A percentile compares a stretch with the other conserved stretches of the same genome.
phyloP scores from a whole-genome alignment of 2,329 filamentous ascomycete genomes.

The Trichoderma polysporum region DNA sequence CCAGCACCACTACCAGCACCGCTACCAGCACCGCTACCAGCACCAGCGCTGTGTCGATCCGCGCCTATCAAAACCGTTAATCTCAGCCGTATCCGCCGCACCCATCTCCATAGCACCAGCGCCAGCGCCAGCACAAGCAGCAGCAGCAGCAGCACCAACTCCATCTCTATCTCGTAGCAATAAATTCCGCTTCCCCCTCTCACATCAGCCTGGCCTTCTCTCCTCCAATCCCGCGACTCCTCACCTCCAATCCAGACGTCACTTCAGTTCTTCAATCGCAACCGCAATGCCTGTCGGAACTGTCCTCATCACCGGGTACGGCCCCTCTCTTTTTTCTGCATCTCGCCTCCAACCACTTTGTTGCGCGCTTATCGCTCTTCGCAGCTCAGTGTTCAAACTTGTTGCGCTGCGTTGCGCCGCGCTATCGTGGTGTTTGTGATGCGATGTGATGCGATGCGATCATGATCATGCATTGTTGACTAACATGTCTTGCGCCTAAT shows the following conservation, averaged over 20 bases:
- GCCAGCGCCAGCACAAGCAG: neutral
- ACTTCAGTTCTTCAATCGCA: neutral
- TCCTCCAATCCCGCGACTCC: neutral
- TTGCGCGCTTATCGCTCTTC: neutral
- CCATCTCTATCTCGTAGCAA: neutral
- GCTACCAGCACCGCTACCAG: neutral
- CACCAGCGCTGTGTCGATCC: conserved; percentile 11
- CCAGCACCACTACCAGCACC: neutral
- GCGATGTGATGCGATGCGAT: neutral
- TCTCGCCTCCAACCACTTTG: neutral
- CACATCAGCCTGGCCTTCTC: neutral
- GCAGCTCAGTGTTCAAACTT: neutral
- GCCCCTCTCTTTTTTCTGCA: neutral
- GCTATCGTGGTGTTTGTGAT: neutral
- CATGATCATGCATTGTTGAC: conserved; percentile 3
- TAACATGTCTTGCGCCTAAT: conserved; percentile 24
- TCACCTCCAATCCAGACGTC: conserved; percentile 4
- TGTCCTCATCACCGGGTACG: conserved; percentile 86
- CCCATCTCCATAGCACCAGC: neutral
- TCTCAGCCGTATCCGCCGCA: conserved; percentile 12
- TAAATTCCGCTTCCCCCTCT: conserved; percentile 20
- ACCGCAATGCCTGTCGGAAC: conserved; percentile 75
- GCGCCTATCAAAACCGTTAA: conserved; percentile 18
- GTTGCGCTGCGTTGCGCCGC: neutral
- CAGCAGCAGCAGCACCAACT: neutral